Base-by-base conservation (phyloP, 306 rosid genomes). In the Purshia tridentata region DNA sequence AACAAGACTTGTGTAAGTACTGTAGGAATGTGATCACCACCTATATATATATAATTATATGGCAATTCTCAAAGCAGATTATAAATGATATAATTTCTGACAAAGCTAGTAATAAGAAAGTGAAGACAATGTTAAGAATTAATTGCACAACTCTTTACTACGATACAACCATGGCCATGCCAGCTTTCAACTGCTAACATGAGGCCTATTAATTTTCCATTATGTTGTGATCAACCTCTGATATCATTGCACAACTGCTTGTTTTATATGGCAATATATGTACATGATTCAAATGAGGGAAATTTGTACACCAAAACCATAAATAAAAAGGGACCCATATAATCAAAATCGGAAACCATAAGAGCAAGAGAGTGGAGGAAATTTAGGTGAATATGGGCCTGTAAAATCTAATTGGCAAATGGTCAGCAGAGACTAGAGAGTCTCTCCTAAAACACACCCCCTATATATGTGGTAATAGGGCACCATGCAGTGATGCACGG, bases 131-230 rank as follows among this genome's bases (percentile, higher is more conserved):
- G 35, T 29, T 35, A 42, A 45, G 22, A 57, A 19, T 5, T 44
- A 29, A 58, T 41, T 18, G 9, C 16, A 42, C 18, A 41, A 22
- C 10, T 52, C 67, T 72, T 72, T 29, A 46, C 13, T 9, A 23
- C 8, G 6, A 47, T 13, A 45, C 20, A 29, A 61, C 45, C 46
- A 72, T 49, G 63, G 14, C 23, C 65, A 64, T 56, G 52, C n/a
- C n/a, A 71, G 22, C 69, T 72, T 77, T 56, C 81, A 72, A 72
- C 81, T 15, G 40, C 77, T 47, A 78, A 37, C 58, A 8, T 54
- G 60, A 74, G 52, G 78, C 60, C 59, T 39, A 42, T 12, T 73
- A 49, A 20, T 19, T 57, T 23, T 5, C 41, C 40, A 22, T 57
- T 55, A 22, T 5, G 23, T 55, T 5, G n/a, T 58, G 63, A 65